phyloP scores from a whole-genome alignment of 306 rosid species.

The Parietaria judaica region DNA sequence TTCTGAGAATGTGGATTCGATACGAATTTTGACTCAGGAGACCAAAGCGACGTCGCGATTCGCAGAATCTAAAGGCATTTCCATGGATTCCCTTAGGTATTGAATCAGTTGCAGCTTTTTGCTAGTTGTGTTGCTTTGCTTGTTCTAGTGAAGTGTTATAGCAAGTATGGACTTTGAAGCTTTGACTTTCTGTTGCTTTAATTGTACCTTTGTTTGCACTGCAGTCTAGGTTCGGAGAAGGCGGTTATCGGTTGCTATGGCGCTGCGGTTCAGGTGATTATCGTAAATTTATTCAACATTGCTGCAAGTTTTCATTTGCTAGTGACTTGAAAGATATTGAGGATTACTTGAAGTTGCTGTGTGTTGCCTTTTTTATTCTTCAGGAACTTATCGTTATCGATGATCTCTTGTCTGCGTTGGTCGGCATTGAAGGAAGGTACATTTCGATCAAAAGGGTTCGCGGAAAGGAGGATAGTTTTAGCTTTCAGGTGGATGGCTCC shows the following conservation, averaged over 20 bases:
- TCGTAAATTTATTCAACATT: not conserved
- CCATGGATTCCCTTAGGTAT: slow-evolving; percentile 32
- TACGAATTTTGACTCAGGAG: slow-evolving; percentile 26
- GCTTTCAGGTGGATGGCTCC: slow-evolving; percentile 65
- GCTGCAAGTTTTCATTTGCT: too few species aligned
- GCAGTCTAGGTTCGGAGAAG: slow-evolving; percentile 32
- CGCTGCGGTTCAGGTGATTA: slow-evolving; percentile 72
- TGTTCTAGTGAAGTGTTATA: not conserved
- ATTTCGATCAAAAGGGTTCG: slow-evolving; percentile 56
- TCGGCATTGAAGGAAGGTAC: slow-evolving; percentile 83
- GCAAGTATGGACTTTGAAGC: not conserved
- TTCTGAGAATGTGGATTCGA: slow-evolving; percentile 1
- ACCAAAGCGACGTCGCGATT: slow-evolving; percentile 34
- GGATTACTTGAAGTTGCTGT: too few species aligned
- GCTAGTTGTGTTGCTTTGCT: not conserved
- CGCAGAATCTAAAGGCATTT: slow-evolving; percentile 27
- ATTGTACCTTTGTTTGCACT: not conserved
- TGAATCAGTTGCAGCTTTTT: not conserved
- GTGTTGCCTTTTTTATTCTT: not conserved
- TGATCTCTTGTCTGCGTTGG: slow-evolving; percentile 78
- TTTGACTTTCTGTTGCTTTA: not conserved
- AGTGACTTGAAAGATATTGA: not conserved
- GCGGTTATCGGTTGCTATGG: slow-evolving; percentile 58
- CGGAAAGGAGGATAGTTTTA: slow-evolving; percentile 49
- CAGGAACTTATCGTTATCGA: slow-evolving; percentile 95